Percentiles rank a stretch among this genome's conserved stretches.
Conservation (phyloP, 2,329 filamentous ascomycete species). For the Exserohilum turcica region DNA sequence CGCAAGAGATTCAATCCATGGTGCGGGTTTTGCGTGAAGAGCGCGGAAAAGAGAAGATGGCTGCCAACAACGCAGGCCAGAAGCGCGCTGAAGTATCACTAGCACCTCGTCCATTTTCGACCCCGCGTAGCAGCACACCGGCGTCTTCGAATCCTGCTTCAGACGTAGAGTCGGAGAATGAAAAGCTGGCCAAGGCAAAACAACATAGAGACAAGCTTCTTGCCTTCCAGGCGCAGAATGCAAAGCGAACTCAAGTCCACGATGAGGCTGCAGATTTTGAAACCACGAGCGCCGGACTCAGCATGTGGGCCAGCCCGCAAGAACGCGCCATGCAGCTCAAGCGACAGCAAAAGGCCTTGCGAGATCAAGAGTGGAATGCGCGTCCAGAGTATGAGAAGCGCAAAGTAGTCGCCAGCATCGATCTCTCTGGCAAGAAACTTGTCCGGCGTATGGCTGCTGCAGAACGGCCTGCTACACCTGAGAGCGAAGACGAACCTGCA, state of each 20-base stretch:
- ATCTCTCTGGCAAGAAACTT: slow-evolving; percentile 77
- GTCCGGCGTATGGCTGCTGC: slow-evolving; percentile 69
- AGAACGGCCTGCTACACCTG: slow-evolving; percentile 60
- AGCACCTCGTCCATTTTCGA: slow-evolving; percentile 64
- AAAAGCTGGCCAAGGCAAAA: slow-evolving; percentile 70
- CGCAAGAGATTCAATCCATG: slow-evolving; percentile 80
- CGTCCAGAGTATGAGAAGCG: slow-evolving; percentile 88
- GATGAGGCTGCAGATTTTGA: slow-evolving; percentile 83
- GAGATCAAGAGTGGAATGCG: slow-evolving; percentile 86
- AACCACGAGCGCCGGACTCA: slow-evolving; percentile 64
- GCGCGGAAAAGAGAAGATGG: slow-evolving; percentile 84
- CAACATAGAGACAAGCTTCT: slow-evolving; percentile 82
- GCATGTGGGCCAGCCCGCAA: slow-evolving; percentile 82
- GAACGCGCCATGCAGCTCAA: slow-evolving; percentile 84
- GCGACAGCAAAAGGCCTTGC: slow-evolving; percentile 79
- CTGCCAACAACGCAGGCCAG: slow-evolving; percentile 74
- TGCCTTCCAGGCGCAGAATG: slow-evolving; percentile 83
- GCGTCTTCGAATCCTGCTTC: slow-evolving; percentile 45
- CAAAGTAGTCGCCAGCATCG: slow-evolving; percentile 81
- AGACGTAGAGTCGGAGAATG: slow-evolving; percentile 55
- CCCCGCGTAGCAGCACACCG: slow-evolving; percentile 40
- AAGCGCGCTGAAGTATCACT: slow-evolving; percentile 68
- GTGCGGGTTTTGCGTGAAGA: slow-evolving; percentile 82
- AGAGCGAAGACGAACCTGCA: slow-evolving; percentile 58
- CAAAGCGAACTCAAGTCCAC: slow-evolving; percentile 78